A percentile compares a stretch with the other conserved stretches of the same genome.
Conservation (phyloP, 108 stramenopile genomes). For the Nannochloropsis oceanica region DNA sequence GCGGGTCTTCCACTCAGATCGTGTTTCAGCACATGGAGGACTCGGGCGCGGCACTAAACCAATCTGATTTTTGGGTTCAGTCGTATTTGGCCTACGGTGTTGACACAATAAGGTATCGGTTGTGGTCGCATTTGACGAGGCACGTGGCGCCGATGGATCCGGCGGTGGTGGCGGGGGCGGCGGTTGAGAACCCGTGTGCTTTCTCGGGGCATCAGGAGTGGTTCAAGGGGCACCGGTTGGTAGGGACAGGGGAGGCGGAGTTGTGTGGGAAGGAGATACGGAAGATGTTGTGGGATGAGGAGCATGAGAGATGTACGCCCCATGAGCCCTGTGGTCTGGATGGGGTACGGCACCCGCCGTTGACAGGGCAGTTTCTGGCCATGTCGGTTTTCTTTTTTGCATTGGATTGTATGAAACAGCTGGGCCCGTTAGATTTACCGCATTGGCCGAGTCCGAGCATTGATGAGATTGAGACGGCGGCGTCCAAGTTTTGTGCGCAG, state of each 20-base stretch:
- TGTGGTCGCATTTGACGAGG: background rate
- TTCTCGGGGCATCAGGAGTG: slow-evolving; percentile 19
- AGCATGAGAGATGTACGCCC: background rate
- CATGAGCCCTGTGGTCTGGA: background rate
- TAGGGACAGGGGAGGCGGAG: slow-evolving; percentile 21
- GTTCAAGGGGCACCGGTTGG: slow-evolving; percentile 15
- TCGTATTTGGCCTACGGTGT: slow-evolving; percentile 34
- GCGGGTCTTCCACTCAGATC: slow-evolving; percentile 15
- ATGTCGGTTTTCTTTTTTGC: slow-evolving; percentile 37
- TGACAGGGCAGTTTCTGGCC: slow-evolving; percentile 19
- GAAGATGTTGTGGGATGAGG: slow-evolving; percentile 23
- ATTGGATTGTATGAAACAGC: slow-evolving; percentile 28
- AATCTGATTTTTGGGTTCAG: slow-evolving; percentile 27
- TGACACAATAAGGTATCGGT: slow-evolving; percentile 21
- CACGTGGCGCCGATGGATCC: background rate
- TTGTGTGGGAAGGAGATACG: slow-evolving; percentile 18
- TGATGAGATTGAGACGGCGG: background rate
- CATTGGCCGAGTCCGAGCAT: slow-evolving; percentile 10
- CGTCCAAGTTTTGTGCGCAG: slow-evolving; percentile 4
- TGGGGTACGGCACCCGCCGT: slow-evolving; percentile 1
- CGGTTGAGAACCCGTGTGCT: slow-evolving; percentile 28
- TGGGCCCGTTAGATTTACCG: slow-evolving; percentile 7
- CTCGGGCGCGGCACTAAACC: background rate
- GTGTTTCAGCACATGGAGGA: slow-evolving; percentile 2
- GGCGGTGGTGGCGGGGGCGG: background rate